Conservation (phyloP, 1,284 basidiomycete species). For the Somion occarium region DNA sequence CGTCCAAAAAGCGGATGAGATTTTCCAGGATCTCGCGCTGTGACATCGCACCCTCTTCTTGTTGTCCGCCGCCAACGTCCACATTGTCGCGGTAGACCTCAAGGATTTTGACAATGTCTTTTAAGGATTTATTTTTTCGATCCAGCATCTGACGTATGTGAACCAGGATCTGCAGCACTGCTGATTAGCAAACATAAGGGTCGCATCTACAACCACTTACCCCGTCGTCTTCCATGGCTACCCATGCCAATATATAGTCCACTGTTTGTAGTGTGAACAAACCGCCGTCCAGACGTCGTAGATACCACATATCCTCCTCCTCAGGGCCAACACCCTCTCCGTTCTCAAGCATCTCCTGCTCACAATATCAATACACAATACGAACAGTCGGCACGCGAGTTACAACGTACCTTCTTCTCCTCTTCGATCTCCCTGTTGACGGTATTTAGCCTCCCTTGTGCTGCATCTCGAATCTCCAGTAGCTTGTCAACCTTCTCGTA, state of each 20-base stretch:
- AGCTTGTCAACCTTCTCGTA: conserved; percentile 95
- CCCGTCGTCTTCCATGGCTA: conserved; percentile 97
- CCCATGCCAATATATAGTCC: conserved; percentile 93
- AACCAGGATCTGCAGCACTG: conserved; percentile 50
- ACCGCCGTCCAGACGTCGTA: conserved; percentile 81
- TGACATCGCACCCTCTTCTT: conserved; percentile 35
- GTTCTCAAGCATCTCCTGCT: conserved; percentile 51
- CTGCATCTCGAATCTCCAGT: conserved; percentile 79
- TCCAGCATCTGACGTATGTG: conserved; percentile 75
- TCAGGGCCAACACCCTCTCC: conserved; percentile 49
- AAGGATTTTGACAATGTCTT: conserved; percentile 63
- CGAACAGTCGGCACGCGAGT: conserved; percentile 1
- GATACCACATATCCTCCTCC: conserved; percentile 77
- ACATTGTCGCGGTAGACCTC: conserved; percentile 70
- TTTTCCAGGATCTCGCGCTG: conserved; percentile 68
- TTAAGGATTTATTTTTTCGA: conserved; percentile 62
- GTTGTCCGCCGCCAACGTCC: conserved; percentile 41
- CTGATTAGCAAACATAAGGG: conserved; percentile 1
- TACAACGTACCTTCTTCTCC: conserved; percentile 64
- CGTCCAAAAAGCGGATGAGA: conserved; percentile 62
- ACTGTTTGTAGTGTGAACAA: conserved; percentile 86
- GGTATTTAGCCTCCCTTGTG: conserved; percentile 50
- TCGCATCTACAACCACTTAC: conserved; percentile 41
- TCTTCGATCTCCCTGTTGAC: conserved; percentile 60
- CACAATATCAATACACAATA: neutral